These are phyloP conservation scores for Pilasporangium apinafurcum DNA, from an alignment of 352 stramenopile species.

Conservation along the genomic window DNA sequence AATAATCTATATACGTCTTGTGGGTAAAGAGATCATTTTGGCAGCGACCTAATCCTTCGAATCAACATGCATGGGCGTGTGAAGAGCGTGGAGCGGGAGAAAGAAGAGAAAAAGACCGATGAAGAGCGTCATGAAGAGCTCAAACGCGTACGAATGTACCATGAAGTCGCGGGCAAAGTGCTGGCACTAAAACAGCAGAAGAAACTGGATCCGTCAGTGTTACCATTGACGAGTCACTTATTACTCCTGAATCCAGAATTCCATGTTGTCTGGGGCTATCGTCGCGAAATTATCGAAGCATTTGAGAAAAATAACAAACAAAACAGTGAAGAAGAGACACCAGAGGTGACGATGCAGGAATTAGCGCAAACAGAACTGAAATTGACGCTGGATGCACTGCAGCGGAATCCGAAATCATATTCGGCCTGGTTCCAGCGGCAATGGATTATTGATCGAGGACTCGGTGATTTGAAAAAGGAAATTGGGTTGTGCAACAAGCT, in stretches of 20 bases:
- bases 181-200: slow-evolving; percentile 51
- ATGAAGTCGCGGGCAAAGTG: slow-evolving; percentile 69
- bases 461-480: slow-evolving; percentile 66
- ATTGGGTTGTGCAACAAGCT: slow-evolving; percentile 72
- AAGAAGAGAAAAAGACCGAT: slow-evolving; percentile 59
- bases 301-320: no score
- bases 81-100: slow-evolving; percentile 71
- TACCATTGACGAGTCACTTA: slow-evolving; percentile 90
- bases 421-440: slow-evolving; percentile 87
- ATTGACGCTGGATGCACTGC: slow-evolving; percentile 86
- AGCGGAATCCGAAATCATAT: slow-evolving; percentile 98
- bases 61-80: slow-evolving; percentile 59
- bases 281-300: slow-evolving; percentile 86
- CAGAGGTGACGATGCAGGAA: slow-evolving; percentile 22
- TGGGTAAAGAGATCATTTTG: no score
- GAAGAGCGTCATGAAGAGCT: slow-evolving; percentile 56
- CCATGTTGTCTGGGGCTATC: slow-evolving; percentile 96
- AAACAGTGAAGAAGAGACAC: slow-evolving; percentile 15
- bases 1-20: no score
- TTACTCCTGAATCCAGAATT: slow-evolving; percentile 96
- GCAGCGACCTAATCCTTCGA: no score
- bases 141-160: slow-evolving; percentile 64
- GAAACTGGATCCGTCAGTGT: slow-evolving; percentile 35
- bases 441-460: slow-evolving; percentile 73
- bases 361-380: slow-evolving; percentile 84